Evolutionary conservation across 768 basidiomycete species (phyloP).

Genomic region (Coprinopsis cinerea): DNA sequence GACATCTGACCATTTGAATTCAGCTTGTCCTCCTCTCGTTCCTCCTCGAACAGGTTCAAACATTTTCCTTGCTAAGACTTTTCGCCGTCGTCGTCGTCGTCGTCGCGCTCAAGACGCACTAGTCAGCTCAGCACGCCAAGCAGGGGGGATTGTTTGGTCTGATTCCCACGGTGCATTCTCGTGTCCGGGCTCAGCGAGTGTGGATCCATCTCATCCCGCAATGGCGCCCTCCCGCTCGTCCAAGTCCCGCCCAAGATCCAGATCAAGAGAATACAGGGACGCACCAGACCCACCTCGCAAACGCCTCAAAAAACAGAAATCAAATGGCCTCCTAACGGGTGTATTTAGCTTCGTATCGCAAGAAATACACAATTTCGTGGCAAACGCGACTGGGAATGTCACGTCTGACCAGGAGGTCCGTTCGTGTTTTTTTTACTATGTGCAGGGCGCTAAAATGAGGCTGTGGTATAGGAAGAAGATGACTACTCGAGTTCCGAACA

Average conservation of each 20-base stretch:
- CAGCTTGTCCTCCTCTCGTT: slow-evolving; percentile 87
- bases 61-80: no score
- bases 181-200: no score
- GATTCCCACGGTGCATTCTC: no score
- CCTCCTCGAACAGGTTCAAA: slow-evolving; percentile 84
- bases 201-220: no score
- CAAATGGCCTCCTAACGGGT: slow-evolving; percentile 29
- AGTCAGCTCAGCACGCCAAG: no score
- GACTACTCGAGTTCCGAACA: background rate
- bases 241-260: background rate
- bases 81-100: background rate
- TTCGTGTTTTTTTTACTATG: background rate
- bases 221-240: no score
- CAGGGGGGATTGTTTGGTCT: no score
- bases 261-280: background rate
- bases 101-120: no score
- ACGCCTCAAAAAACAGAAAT: slow-evolving; percentile 3
- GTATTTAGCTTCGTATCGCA: slow-evolving; percentile 66
- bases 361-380: slow-evolving; percentile 67
- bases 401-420: background rate
- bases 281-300: no score
- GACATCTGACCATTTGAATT: slow-evolving; percentile 89
- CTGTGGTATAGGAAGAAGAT: no score
- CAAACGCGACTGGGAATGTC: slow-evolving; percentile 59
- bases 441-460: slow-evolving; percentile 1